Conservation (phyloP, 2,329 filamentous ascomycete genomes). For the Aspergillus novofumigatus region DNA sequence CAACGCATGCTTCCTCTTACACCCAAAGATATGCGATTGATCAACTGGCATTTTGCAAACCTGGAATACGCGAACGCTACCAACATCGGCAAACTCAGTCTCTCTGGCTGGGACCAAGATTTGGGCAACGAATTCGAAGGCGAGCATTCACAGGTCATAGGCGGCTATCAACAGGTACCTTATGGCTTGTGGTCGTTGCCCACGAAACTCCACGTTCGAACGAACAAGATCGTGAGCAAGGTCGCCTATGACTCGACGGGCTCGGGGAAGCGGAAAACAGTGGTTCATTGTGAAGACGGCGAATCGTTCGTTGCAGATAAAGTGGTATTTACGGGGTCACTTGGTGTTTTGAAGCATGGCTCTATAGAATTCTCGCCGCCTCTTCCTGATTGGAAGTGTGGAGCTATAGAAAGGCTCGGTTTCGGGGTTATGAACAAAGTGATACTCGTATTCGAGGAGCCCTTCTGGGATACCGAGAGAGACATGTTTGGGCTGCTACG, state of each 20-base stretch:
- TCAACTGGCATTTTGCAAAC: constrained; percentile 99
- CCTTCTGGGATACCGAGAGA: constrained; percentile 85
- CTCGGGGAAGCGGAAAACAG: constrained; percentile 46
- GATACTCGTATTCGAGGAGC: constrained; percentile 77
- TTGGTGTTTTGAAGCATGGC: constrained; percentile 83
- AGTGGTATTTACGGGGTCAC: constrained; percentile 82
- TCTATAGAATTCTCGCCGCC: constrained; percentile 81
- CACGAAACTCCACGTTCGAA: constrained; percentile 69
- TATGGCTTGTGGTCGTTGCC: constrained; percentile 78
- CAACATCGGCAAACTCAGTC: constrained; percentile 79
- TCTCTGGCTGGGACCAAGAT: constrained; percentile 93
- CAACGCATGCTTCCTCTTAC: constrained; percentile 75
- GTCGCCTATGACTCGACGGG: constrained; percentile 60
- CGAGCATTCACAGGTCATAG: constrained; percentile 85
- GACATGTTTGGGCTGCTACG: constrained; percentile 94
- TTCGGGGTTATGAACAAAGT: constrained; percentile 96
- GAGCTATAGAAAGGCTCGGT: constrained; percentile 76
- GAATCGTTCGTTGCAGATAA: constrained; percentile 75
- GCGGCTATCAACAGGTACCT: constrained; percentile 92
- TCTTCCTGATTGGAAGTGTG: constrained; percentile 80
- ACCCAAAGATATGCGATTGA: constrained; percentile 78
- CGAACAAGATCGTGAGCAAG: constrained; percentile 66
- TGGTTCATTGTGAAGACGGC: constrained; percentile 73
- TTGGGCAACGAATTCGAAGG: constrained; percentile 97
- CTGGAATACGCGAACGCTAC: constrained; percentile 95